Base-by-base conservation (phyloP, 768 basidiomycete species). In the Plicaturopsis crispa region DNA sequence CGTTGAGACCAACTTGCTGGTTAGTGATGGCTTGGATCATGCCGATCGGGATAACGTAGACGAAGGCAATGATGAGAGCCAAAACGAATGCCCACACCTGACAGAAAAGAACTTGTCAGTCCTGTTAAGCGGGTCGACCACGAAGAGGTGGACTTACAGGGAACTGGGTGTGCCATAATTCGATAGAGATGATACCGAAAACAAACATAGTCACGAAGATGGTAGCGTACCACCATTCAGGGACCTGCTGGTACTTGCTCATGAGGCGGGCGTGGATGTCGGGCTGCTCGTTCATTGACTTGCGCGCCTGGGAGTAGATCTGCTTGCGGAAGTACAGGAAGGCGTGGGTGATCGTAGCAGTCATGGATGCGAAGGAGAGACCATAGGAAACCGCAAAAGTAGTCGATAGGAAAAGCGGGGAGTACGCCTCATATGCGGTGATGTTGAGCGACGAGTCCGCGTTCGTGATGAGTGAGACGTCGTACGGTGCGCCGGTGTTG, bases 341-440 rank as follows among this genome's bases (percentile, higher is more conserved):
- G 6, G 61, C 53, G 33, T 71, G 68, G 21, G 56, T 53, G 13
- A 70, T 38, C 1, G 61, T 65, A 5, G 67, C 55, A 0, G 65
- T 57, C 55, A 90, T 80, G 21, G 78, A 72, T 2, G 86, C 86
- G 47, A 91, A 90, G 14, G 80, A 83, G 6, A 90, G 65, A 17
- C 80, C 87, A 50, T 89, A 92, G 7, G 78, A 69, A 24, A 90
- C 59, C 8, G 88, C 80, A 50, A 89, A 90, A 1, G 84, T 81
- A 18, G 75, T 38, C 11, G 36, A 28, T 4, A 38, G 18, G 16
- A 26, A 38, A 23, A 38, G 24, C 6, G 36, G 36, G 4, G 36
- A 38, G 24, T 38, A 38, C 36, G 21, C 36, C 23, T 38, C 36
- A 8, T 38, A 38, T 28, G 24, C 30, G 12, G 24, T 28, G 8